Evolutionary conservation across 2,329 filamentous ascomycete genomes (phyloP), one percentile per base, ranked within the genome.

Genomic region (Fusarium torulosum): DNA sequence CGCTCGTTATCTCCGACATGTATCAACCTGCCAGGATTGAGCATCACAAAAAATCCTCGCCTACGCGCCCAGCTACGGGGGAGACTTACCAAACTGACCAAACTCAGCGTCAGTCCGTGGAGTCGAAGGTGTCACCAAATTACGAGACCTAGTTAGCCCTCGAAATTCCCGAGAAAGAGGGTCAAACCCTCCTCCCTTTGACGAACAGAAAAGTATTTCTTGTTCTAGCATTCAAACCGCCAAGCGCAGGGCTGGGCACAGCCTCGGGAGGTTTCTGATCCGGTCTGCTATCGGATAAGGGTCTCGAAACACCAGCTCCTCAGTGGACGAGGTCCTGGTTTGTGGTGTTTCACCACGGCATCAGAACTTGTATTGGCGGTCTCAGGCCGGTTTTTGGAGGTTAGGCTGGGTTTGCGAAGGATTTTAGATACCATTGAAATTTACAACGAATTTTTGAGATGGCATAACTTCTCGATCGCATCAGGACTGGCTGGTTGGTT

Each of bases 311-410:
- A 41, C 37, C 20, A 50, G 49, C 65, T 69, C 60, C 52, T 54
- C 31, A 66, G 14, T 69, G 60, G 60, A 42, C 43, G 23, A 53
- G 51, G 44, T 58, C 51, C 41, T 53, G 55, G 52, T 46, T 40
- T 35, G 19, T 31, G 47, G 43, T 54, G 66, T 68, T 68, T 68
- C 66, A 68, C 66, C 60, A 68, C 47, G 46, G 65, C 65, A 49
- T 62, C 65, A 68, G 66, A 66, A 52, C 57, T 25, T 37, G 33
- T 44, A 37, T 45, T 50, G 52, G 19, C 49, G 29, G 65, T 66
- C 50, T 67, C 60, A 63, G 60, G 58, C 59, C 20, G 29, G 40
- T 41, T 63, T 27, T 23, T 29, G 41, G 29, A 56, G 51, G 52
- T 38, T 43, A 41, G 40, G 33, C 46, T n/a, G 17, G 45, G 35